phyloP scores from a whole-genome alignment of 2,329 filamentous ascomycete genomes.

The Dryadomyces quercus-mongolicae region DNA sequence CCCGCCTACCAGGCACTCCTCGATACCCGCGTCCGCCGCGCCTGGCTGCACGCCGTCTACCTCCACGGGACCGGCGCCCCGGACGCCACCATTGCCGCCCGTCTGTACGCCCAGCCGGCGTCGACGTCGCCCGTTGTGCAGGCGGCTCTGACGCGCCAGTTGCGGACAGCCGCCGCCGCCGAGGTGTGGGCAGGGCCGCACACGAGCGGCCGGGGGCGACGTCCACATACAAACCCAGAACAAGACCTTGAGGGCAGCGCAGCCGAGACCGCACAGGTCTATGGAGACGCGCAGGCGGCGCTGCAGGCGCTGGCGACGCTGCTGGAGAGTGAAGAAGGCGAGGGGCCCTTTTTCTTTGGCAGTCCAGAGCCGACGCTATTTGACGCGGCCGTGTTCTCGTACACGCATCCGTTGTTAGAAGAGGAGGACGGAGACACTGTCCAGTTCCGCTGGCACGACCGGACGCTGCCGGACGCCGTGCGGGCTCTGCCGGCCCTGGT shows the following conservation, averaged over 20 bases:
- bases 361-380: constrained; percentile 64
- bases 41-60: constrained; percentile 83
- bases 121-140: constrained; percentile 50
- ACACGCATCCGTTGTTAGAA: constrained; percentile 69
- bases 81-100: constrained; percentile 57
- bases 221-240: constrained; percentile 18
- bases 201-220: constrained; percentile 16
- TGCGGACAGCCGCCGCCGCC: constrained; percentile 59
- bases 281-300: constrained; percentile 30
- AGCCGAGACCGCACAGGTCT: constrained; percentile 23
- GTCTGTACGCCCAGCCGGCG: constrained; percentile 58
- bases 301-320: constrained; percentile 32
- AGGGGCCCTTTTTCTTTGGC: constrained; percentile 28
- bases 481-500: constrained; percentile 49
- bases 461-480: constrained; percentile 45
- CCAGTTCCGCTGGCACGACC: constrained; percentile 49
- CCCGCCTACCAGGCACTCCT: constrained; percentile 72
- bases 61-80: constrained; percentile 36
- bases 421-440: constrained; percentile 12
- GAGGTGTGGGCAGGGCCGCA: constrained; percentile 29
- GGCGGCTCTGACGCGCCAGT: constrained; percentile 47
- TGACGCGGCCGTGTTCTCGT: constrained; percentile 83
- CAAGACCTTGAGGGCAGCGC: no score
- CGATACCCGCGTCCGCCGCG: constrained; percentile 65
- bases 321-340: constrained; percentile 14